Conservation (phyloP, 495 filamentous ascomycete genomes). For the Poronia punctata region DNA sequence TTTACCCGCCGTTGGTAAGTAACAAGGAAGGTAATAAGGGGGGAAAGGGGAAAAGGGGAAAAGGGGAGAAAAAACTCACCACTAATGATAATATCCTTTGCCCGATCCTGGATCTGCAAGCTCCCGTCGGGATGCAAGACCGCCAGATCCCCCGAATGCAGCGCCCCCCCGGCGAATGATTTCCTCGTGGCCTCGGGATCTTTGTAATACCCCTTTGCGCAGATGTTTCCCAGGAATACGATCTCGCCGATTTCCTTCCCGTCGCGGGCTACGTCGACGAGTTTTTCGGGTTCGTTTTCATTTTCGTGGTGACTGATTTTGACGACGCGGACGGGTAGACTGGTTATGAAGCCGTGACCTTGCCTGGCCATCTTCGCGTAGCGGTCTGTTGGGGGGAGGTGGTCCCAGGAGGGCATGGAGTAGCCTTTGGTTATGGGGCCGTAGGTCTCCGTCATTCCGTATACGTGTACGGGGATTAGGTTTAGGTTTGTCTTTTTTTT, state of each 20-base stretch:
- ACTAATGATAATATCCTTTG: conserved; percentile 97
- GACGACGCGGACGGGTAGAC: conserved; percentile 73
- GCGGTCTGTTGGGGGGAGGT: conserved; percentile 60
- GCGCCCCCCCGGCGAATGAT: conserved; percentile 78
- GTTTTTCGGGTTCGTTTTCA: too few species aligned
- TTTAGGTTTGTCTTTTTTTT: conserved; percentile 56
- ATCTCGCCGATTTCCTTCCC: conserved; percentile 93
- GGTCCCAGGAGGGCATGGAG: conserved; percentile 73
- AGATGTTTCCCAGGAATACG: conserved; percentile 86
- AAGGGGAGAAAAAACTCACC: conserved; percentile 46
- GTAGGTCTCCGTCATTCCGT: conserved; percentile 93
- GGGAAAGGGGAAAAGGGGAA: background rate
- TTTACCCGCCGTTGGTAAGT: background rate
- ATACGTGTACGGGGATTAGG: conserved; percentile 86
- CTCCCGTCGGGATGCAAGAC: conserved; percentile 87
- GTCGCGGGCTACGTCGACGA: conserved; percentile 71
- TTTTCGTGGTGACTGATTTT: too few species aligned
- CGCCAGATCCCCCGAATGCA: conserved; percentile 86
- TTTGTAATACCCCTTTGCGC: conserved; percentile 85
- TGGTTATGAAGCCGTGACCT: conserved; percentile 81
- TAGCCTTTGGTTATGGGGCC: conserved; percentile 95
- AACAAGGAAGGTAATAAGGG: background rate
- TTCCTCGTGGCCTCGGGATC: conserved; percentile 80
- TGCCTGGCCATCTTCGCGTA: conserved; percentile 86
- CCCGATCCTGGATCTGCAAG: conserved; percentile 85